Base-by-base conservation (phyloP, 2,329 filamentous ascomycete species). In the Colletotrichum chrysophilum region DNA sequence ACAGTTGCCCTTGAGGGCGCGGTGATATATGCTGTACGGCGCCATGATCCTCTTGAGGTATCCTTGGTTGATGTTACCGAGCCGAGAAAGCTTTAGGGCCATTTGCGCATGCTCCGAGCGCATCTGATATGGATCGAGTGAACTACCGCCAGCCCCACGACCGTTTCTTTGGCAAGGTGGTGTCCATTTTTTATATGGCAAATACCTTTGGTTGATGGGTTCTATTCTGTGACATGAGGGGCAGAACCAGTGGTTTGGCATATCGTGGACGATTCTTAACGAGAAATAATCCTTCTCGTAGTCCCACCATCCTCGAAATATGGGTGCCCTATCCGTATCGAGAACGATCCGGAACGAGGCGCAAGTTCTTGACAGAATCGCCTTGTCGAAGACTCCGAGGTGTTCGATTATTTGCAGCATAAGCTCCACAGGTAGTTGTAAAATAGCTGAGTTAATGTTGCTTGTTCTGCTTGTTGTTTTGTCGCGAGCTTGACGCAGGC, bases 221-320 rank as follows among this genome's bases (percentile, higher is more conserved):
- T 52, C 43, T 13, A 52, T 21, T n/a, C 1, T 52, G 43, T 12
- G 10, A 4, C 43, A 21, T 4, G 43, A 13, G n/a, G 6, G 4
- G 43, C 43, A 52, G 43, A 21, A 52, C 43, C 43, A 52, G 43
- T 52, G 43, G n/a, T 52, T 21, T 52, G 43, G 43, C 16, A 52
- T n/a, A 21, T 52, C 43, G 43, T 4, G 10, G 43, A 7, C n/a
- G 16, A 52, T 52, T 52, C 43, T 52, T n/a, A n/a, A 21, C 43
- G 0, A 52, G 16, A 52, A 7, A 24, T 24, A 24, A 24, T 24
- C 21, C 43, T 24, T 13, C n/a, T 52, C 3, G 10, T 13, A 7
- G 0, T 3, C 3, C n/a, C n/a, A 52, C 10, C 43, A 21, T n/a
- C 0, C n/a, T 1, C 10, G 43, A 7, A 4, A 21, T 52, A 7